phyloP scores from a whole-genome alignment of 257 asterid genomes.

The Solanum chmielewskii region DNA sequence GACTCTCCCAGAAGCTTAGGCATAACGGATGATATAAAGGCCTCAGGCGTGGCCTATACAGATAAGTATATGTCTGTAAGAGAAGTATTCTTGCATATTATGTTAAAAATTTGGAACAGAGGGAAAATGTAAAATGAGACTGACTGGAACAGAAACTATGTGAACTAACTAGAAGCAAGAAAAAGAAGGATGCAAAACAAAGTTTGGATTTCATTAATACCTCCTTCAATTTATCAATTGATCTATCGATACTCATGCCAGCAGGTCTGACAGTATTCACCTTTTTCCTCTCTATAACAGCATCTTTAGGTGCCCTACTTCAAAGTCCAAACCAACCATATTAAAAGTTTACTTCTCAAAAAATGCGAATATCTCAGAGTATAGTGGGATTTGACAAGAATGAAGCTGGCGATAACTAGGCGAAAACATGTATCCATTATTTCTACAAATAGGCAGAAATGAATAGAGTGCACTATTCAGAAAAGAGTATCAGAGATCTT shows the following conservation, averaged over 20 bases:
- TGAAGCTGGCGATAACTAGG: neutral
- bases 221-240: conserved; percentile 59
- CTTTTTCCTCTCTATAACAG: conserved; percentile 20
- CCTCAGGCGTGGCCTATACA: neutral
- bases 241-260: conserved; percentile 34
- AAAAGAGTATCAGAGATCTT: neutral
- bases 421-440: neutral
- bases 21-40: neutral
- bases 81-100: neutral
- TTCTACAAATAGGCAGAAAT: neutral
- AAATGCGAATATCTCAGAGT: neutral
- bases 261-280: conserved; percentile 20
- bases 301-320: conserved; percentile 35
- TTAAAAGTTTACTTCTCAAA: neutral
- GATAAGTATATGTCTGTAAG: neutral
- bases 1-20: neutral
- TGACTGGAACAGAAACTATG: neutral
- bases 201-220: neutral
- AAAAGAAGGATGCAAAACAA: neutral
- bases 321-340: neutral
- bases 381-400: neutral
- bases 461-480: neutral
- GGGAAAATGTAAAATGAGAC: neutral
- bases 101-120: neutral
- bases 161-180: conserved; percentile 9